Conservation (phyloP, 2,329 filamentous ascomycete genomes). For the Alternaria novae-zelandiae region DNA sequence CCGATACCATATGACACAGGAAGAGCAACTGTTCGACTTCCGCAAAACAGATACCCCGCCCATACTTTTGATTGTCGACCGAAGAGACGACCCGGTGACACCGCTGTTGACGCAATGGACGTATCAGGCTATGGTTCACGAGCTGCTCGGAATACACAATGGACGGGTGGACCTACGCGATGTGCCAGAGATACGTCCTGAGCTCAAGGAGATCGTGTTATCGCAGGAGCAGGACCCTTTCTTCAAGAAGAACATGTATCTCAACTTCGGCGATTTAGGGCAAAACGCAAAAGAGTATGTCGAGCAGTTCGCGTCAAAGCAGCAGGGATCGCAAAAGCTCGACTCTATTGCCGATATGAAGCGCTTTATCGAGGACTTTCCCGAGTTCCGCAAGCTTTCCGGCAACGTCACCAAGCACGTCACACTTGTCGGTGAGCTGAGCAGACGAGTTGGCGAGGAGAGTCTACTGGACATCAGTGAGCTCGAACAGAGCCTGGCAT, state of each 20-base stretch:
- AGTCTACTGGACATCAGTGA: slow-evolving; percentile 95
- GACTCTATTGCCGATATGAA: slow-evolving; percentile 99
- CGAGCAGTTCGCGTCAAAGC: slow-evolving; percentile 96
- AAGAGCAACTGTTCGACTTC: slow-evolving; percentile 96
- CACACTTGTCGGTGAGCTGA: slow-evolving; percentile 91
- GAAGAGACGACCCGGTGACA: slow-evolving; percentile 92
- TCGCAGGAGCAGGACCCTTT: slow-evolving; percentile 98
- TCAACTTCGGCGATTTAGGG: slow-evolving; percentile 95
- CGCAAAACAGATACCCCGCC: slow-evolving; percentile 92
- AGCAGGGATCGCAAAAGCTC: slow-evolving; percentile 94
- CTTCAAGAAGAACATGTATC: slow-evolving; percentile 99
- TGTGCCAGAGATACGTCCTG: slow-evolving; percentile 82
- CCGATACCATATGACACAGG: slow-evolving; percentile 90
- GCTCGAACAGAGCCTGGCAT: slow-evolving; percentile 93
- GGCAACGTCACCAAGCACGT: slow-evolving; percentile 99
- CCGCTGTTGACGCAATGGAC: slow-evolving; percentile 97
- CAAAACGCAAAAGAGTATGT: slow-evolving; percentile 99
- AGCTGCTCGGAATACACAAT: slow-evolving; percentile 90
- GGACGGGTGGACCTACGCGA: slow-evolving; percentile 89
- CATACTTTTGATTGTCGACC: slow-evolving; percentile 86
- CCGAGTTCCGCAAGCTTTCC: slow-evolving; percentile 94
- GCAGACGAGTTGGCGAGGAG: slow-evolving; percentile 82
- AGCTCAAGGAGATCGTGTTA: slow-evolving; percentile 91
- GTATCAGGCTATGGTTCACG: slow-evolving; percentile 99
- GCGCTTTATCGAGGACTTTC: slow-evolving; percentile 97